A percentile compares a stretch with the other conserved stretches of the same genome.
phyloP scores from a whole-genome alignment of 805 yeast species.

The Metschnikowia rubicola region DNA sequence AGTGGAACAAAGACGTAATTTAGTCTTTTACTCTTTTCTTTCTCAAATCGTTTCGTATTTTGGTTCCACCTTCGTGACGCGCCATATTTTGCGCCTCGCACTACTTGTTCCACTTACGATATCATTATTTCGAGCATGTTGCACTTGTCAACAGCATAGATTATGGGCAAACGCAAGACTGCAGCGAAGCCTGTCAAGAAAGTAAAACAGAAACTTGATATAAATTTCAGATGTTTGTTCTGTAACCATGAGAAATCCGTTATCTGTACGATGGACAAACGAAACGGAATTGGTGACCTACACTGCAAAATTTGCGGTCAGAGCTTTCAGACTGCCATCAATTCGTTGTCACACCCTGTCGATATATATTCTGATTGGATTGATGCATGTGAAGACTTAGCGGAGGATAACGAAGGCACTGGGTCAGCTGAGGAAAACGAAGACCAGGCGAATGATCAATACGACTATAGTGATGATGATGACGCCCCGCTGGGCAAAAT shows the following conservation, averaged over 20 bases:
- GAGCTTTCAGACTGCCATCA: conserved; percentile 83
- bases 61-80: too few species aligned
- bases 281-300: conserved; percentile 75
- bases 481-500: conserved; percentile 19
- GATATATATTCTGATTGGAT: conserved; percentile 98
- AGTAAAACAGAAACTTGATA: conserved; percentile 73
- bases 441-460: not conserved
- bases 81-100: not conserved
- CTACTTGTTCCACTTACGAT: not conserved
- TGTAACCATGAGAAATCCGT: conserved; percentile 96
- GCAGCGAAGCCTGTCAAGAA: conserved; percentile 72
- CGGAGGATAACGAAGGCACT: conserved; percentile 51
- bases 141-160: not conserved
- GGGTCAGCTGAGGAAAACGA: conserved; percentile 17
- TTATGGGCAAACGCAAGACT: conserved; percentile 78
- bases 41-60: not conserved
- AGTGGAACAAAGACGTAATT: too few species aligned
- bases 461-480: conserved; percentile 36
- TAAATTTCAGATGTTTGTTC: conserved; percentile 84
- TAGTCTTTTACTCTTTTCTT: not conserved
- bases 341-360: conserved; percentile 81
- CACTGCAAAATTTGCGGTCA: conserved; percentile 94
- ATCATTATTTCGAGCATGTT: too few species aligned
- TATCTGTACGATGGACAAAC: conserved; percentile 82
- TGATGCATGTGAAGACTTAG: conserved; percentile 90